These are phyloP conservation scores for Chaetomium cochliodes DNA, from an alignment of 495 filamentous ascomycete genomes.

Conservation along the genomic window DNA sequence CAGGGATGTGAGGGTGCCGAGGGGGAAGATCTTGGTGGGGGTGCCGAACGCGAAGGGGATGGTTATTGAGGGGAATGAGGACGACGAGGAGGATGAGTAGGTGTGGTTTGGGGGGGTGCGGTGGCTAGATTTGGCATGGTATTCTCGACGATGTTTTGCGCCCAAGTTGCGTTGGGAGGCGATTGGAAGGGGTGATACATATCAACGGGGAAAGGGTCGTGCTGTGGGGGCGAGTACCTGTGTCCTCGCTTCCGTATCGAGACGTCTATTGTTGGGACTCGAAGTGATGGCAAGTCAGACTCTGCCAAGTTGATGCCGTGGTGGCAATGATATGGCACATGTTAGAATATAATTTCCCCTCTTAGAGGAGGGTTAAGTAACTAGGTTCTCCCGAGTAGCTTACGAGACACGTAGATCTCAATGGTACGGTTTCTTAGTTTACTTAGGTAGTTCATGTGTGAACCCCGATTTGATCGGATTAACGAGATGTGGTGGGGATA, in stretches of 20 bases:
- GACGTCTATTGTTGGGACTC: background rate
- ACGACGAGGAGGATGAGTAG: conserved; percentile 19
- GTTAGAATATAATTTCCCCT: background rate
- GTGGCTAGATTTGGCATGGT: background rate
- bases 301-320: background rate
- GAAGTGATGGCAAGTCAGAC: too few species aligned
- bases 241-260: too few species aligned
- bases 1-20: conserved; percentile 65
- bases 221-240: too few species aligned
- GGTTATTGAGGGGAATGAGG: conserved; percentile 50
- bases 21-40: conserved; percentile 73
- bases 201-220: background rate
- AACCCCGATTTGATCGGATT: too few species aligned
- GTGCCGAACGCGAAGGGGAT: conserved; percentile 64
- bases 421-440: background rate
- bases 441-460: too few species aligned
- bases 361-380: background rate
- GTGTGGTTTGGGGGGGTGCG: background rate
- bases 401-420: background rate
- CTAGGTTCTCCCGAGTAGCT: background rate
- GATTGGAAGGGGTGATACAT: conserved; percentile 1
- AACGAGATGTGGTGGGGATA: too few species aligned
- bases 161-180: background rate
- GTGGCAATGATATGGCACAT: background rate
- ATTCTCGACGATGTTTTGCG: background rate